Evolutionary conservation across 1,284 basidiomycete genomes (phyloP).

Genomic region (Melampsora medusae): DNA sequence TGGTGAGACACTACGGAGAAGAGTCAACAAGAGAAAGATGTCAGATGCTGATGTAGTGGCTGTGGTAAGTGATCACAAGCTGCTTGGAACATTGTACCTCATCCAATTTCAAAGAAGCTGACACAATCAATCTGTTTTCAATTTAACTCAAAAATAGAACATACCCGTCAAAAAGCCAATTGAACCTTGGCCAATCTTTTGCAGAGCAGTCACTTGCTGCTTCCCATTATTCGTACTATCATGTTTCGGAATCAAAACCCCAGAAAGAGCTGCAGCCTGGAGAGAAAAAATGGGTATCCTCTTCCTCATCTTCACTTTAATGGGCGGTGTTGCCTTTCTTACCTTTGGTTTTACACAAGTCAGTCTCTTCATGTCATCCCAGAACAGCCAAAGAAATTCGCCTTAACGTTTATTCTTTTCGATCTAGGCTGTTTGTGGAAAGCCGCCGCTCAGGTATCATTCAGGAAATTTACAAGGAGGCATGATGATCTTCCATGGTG

Average conservation of each 20-base stretch:
- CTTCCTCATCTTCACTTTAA: conserved; percentile 71
- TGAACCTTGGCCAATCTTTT: conserved; percentile 94
- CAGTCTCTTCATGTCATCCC: conserved; percentile 9
- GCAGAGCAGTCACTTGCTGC: conserved; percentile 78
- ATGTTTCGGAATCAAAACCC: conserved; percentile 59
- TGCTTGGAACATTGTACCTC: not conserved
- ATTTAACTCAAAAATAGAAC: not conserved
- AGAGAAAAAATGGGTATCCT: conserved; percentile 96
- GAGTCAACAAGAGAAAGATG: conserved; percentile 60
- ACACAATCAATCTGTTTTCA: not conserved
- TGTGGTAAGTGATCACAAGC: conserved; percentile 46
- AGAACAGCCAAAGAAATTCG: not conserved
- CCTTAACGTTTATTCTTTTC: not conserved
- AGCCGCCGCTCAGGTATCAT: conserved; percentile 73
- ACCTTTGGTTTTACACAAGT: conserved; percentile 96
- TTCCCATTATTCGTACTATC: conserved; percentile 72
- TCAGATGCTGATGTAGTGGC: conserved; percentile 58
- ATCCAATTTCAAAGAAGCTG: not conserved
- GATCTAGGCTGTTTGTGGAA: conserved; percentile 72
- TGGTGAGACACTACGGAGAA: conserved; percentile 65
- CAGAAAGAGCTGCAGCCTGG: conserved; percentile 94
- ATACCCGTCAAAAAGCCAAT: conserved; percentile 68
- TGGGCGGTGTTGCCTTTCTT: conserved; percentile 93
- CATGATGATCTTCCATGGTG: conserved; percentile 89
- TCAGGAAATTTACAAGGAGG: conserved; percentile 72